These are phyloP conservation scores for Fragaria iinumae DNA, from an alignment of 306 rosid species.

Conservation along the genomic window DNA sequence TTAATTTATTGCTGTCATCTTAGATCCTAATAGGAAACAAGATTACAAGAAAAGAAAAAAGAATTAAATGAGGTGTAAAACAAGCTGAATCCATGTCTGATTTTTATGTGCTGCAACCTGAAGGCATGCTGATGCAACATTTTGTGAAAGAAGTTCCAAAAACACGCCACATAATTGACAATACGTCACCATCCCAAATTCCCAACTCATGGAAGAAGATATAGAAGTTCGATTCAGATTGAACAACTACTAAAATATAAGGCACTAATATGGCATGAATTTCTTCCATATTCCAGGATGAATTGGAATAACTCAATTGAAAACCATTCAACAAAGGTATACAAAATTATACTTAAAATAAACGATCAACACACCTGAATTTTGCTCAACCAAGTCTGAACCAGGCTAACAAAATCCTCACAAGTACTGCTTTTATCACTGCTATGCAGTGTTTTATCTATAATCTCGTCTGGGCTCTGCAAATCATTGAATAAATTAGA, in stretches of 20 bases:
- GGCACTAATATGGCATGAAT: not conserved
- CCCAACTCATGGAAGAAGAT: not conserved
- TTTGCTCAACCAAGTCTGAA: conserved; percentile 82
- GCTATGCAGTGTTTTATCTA: conserved; percentile 68
- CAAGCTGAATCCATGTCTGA: not conserved
- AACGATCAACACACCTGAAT: conserved; percentile 59
- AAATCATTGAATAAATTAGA: conserved; percentile 29
- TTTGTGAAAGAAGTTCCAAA: not conserved
- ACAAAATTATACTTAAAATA: conserved; percentile 11
- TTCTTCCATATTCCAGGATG: not conserved
- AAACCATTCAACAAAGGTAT: not conserved
- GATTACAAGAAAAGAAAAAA: not conserved
- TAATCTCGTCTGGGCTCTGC: conserved; percentile 92
- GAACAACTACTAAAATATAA: not conserved
- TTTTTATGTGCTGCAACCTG: not conserved
- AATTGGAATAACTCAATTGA: not conserved
- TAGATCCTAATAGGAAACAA: conserved; percentile 3
- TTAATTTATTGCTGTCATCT: conserved; percentile 15
- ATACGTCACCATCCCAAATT: not conserved
- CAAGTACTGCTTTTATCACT: conserved; percentile 68
- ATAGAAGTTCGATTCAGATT: not conserved
- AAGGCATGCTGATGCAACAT: not conserved
- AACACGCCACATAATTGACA: not conserved
- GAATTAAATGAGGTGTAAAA: not conserved
- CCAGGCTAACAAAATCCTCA: conserved; percentile 84